Evolutionary conservation across 257 asterid genomes (phyloP).

Genomic region (Petunia secreta): DNA sequence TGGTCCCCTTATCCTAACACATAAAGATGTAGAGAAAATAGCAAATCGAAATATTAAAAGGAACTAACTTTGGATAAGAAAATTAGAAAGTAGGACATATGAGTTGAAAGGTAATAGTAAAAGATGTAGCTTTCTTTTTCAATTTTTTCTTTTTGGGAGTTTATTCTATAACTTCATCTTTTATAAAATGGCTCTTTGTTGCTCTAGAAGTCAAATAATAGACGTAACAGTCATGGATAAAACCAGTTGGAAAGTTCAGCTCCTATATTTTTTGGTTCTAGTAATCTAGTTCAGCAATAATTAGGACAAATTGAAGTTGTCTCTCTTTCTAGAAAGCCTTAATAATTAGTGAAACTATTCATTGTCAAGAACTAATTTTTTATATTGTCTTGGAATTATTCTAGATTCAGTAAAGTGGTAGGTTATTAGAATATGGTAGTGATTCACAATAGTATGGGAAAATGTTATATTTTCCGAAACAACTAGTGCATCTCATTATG

Average conservation of each 20-base stretch:
- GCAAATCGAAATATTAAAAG: neutral
- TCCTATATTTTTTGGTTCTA: neutral
- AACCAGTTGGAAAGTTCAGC: neutral
- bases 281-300: neutral
- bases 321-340: neutral
- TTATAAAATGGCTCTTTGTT: slow-evolving; percentile 22
- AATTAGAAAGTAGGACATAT: neutral
- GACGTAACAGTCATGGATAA: neutral
- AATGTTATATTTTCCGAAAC: neutral
- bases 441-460: neutral
- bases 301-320: neutral
- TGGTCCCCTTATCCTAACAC: slow-evolving; percentile 10
- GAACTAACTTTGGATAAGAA: slow-evolving; percentile 13
- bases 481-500: neutral
- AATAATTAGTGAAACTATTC: neutral
- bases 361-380: neutral
- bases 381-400: neutral
- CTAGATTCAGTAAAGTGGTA: neutral
- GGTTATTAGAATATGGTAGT: neutral
- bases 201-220: neutral
- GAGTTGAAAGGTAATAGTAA: neutral
- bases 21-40: neutral
- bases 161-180: neutral
- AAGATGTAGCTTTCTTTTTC: neutral
- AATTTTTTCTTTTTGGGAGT: neutral